Conservation (phyloP, 2,329 filamentous ascomycete species). For the Tricladium varicosporioides region DNA sequence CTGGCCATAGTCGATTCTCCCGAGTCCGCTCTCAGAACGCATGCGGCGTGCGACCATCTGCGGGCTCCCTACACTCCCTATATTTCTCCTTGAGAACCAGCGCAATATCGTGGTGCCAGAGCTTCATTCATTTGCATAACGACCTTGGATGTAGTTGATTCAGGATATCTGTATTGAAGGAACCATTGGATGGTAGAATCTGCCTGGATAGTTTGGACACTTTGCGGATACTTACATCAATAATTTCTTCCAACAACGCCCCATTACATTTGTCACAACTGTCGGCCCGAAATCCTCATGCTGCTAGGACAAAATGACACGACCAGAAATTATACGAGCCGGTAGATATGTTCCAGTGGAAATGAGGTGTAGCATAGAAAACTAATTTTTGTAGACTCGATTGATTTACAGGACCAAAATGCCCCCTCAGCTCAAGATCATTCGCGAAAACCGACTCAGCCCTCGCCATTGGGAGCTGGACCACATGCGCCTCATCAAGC, state of each 20-base stretch:
- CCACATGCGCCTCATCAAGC: slow-evolving; percentile 73
- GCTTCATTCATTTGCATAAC: slow-evolving; percentile 17
- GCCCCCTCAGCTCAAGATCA: slow-evolving; percentile 85
- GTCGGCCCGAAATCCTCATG: slow-evolving; percentile 18
- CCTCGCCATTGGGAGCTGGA: slow-evolving; percentile 49
- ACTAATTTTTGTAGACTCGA: slow-evolving; percentile 66
- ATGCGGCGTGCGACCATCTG: background rate
- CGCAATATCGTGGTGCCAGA: slow-evolving; percentile 13
- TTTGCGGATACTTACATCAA: slow-evolving; percentile 21
- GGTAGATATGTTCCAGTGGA: slow-evolving; percentile 37
- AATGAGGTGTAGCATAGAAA: background rate
- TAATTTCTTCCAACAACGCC: slow-evolving; percentile 10
- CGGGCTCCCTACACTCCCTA: slow-evolving; percentile 1
- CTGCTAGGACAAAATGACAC: slow-evolving; percentile 43
- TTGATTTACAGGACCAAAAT: slow-evolving; percentile 86
- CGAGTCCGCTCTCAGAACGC: background rate
- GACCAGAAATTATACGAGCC: slow-evolving; percentile 54
- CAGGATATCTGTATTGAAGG: background rate
- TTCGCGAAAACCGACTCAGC: slow-evolving; percentile 51
- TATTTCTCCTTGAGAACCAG: slow-evolving; percentile 7
- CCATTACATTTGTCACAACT: slow-evolving; percentile 7
- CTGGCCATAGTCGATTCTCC: slow-evolving; percentile 22
- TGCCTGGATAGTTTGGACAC: slow-evolving; percentile 9
- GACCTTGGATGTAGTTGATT: background rate
- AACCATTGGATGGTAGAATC: slow-evolving; percentile 14